Conservation (phyloP, 768 basidiomycete genomes). For the Pisolithus albus region DNA sequence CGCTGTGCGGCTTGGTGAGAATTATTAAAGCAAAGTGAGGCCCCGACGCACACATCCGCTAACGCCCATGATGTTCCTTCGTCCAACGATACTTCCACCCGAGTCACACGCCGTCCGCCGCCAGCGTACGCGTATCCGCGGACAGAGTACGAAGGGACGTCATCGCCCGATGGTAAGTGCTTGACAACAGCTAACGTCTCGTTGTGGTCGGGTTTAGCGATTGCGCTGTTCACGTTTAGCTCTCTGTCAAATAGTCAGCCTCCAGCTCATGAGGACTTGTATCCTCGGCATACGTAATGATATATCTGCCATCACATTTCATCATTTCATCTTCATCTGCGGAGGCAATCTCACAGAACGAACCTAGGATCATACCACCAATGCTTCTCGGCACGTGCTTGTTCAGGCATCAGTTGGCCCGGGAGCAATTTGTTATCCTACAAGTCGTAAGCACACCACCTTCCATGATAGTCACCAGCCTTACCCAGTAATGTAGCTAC, state of each 20-base stretch:
- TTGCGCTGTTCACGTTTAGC: slow-evolving; percentile 53
- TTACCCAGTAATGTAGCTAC: slow-evolving; percentile 31
- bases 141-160: slow-evolving; percentile 30
- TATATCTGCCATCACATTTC: slow-evolving; percentile 17
- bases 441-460: neutral
- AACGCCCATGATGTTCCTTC: slow-evolving; percentile 45
- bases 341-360: neutral
- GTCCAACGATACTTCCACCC: slow-evolving; percentile 53
- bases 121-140: slow-evolving; percentile 59
- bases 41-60: slow-evolving; percentile 28
- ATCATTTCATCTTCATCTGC: neutral
- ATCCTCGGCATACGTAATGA: slow-evolving; percentile 26
- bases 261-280: neutral
- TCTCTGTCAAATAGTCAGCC: slow-evolving; percentile 38
- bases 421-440: slow-evolving; percentile 60
- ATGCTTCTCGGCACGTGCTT: slow-evolving; percentile 41
- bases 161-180: slow-evolving; percentile 2
- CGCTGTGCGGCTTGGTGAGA: slow-evolving; percentile 10
- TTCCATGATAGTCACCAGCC: neutral
- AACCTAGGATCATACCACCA: slow-evolving; percentile 53
- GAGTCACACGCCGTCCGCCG: slow-evolving; percentile 49
- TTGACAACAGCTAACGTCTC: slow-evolving; percentile 31
- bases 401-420: slow-evolving; percentile 42
- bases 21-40: neutral
- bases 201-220: slow-evolving; percentile 49